These are phyloP conservation scores for Fraxinus floribunda DNA, from an alignment of 305 asterid genomes.

Conservation along the genomic window DNA sequence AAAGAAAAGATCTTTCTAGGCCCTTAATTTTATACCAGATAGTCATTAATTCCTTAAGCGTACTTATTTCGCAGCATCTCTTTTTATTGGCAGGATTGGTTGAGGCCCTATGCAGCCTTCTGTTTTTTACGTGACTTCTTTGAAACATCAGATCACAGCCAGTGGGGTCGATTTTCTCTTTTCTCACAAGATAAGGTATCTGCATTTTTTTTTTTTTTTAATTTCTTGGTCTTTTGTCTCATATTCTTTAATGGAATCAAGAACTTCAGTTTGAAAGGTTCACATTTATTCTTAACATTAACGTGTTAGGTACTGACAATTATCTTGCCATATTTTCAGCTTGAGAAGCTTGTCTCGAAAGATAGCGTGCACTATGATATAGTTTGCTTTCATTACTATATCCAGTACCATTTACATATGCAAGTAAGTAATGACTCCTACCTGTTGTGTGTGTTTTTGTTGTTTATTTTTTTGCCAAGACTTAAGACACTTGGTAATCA, in stretches of 20 bases:
- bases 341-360: conserved; percentile 74
- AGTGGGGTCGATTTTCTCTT: conserved; percentile 85
- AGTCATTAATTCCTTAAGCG: background rate
- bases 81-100: conserved; percentile 72
- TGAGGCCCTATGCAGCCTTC: conserved; percentile 93
- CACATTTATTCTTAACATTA: conserved; percentile 14
- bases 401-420: conserved; percentile 82
- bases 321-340: conserved; percentile 53
- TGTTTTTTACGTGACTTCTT: conserved; percentile 93
- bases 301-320: conserved; percentile 22
- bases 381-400: conserved; percentile 80
- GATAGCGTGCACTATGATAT: conserved; percentile 71
- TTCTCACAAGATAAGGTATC: conserved; percentile 68
- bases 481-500: conserved; percentile 15
- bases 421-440: conserved; percentile 54
- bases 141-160: conserved; percentile 89
- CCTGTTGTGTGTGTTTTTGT: background rate
- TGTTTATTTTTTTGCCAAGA: conserved; percentile 4
- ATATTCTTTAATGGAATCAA: conserved; percentile 5
- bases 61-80: background rate
- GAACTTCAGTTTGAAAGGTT: conserved; percentile 2
- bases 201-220: background rate
- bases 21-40: background rate
- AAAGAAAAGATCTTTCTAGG: background rate
- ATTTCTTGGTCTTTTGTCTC: background rate